These are phyloP conservation scores for Globisporangium barbulae DNA, from an alignment of 352 stramenopile species.

Conservation along the genomic window DNA sequence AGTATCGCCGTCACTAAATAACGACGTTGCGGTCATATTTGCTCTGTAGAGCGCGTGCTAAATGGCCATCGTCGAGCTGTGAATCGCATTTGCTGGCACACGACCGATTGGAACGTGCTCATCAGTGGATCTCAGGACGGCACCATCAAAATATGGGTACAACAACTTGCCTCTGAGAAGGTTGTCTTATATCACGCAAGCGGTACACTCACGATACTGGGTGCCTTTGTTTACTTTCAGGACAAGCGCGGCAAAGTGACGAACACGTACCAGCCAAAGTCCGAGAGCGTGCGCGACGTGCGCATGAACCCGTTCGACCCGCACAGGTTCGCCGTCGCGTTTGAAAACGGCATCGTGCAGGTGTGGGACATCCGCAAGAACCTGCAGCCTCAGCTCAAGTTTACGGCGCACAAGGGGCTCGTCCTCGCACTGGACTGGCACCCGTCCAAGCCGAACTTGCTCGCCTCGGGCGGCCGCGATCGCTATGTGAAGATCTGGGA, in stretches of 20 bases:
- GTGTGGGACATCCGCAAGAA: constrained; percentile 88
- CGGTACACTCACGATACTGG: no score
- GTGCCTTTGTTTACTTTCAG: constrained; percentile 17
- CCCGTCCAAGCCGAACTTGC: constrained; percentile 51
- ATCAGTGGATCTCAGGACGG: constrained; percentile 86
- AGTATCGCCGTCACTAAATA: background rate
- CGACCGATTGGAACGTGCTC: constrained; percentile 71
- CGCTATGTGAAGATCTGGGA: constrained; percentile 89
- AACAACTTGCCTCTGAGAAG: background rate
- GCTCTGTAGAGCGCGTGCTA: constrained; percentile 59
- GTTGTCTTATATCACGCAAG: background rate
- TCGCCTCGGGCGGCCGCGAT: constrained; percentile 80
- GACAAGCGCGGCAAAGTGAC: constrained; percentile 76
- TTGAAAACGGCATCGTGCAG: constrained; percentile 86
- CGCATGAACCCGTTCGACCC: constrained; percentile 70
- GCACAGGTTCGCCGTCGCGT: constrained; percentile 77
- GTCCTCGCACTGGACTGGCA: constrained; percentile 86
- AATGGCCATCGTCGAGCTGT: constrained; percentile 80
- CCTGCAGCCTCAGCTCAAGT: constrained; percentile 75
- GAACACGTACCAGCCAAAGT: constrained; percentile 82
- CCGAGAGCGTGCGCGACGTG: constrained; percentile 82
- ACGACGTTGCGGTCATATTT: background rate
- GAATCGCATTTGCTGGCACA: constrained; percentile 89
- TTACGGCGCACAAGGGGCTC: constrained; percentile 84
- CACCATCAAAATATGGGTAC: constrained; percentile 86